Percentiles rank a stretch among this genome's conserved stretches.
phyloP scores from a whole-genome alignment of 208 protist genomes.

The Histomonas meleagridis region DNA sequence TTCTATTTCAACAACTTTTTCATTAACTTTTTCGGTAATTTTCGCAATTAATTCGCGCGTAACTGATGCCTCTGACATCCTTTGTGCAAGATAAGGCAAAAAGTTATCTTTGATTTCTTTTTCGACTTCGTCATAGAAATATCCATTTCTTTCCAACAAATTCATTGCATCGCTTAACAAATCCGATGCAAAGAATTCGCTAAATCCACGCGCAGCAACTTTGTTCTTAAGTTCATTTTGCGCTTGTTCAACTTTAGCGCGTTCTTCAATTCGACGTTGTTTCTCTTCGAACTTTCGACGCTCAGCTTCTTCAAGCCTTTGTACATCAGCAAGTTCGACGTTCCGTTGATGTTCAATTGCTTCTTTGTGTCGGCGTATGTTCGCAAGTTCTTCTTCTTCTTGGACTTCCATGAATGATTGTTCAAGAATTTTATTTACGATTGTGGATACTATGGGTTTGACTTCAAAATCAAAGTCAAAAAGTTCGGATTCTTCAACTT shows the following conservation, averaged over 20 bases:
- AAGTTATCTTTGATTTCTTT: conserved; percentile 78
- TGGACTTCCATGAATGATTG: conserved; percentile 87
- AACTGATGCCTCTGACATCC: background rate
- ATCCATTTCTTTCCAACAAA: conserved; percentile 72
- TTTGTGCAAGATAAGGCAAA: conserved; percentile 71
- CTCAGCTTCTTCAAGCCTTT: conserved; percentile 78
- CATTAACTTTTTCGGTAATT: background rate
- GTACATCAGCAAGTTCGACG: conserved; percentile 77
- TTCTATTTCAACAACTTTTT: background rate
- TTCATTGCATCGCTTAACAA: conserved; percentile 73
- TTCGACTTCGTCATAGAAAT: conserved; percentile 77
- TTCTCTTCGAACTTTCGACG: conserved; percentile 79
- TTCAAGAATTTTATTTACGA: conserved; percentile 87
- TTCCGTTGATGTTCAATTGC: conserved; percentile 80
- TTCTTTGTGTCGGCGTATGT: conserved; percentile 73
- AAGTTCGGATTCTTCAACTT: conserved; percentile 59
- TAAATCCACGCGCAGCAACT: conserved; percentile 73
- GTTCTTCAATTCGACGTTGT: conserved; percentile 77
- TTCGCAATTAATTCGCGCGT: background rate
- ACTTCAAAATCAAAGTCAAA: conserved; percentile 90
- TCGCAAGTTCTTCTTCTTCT: conserved; percentile 84
- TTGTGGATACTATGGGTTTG: conserved; percentile 79
- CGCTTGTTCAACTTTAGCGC: conserved; percentile 67
- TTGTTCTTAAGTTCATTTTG: conserved; percentile 67
- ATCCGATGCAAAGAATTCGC: conserved; percentile 59